phyloP scores from a whole-genome alignment of 768 basidiomycete species.

The Floccularia luteovirens region DNA sequence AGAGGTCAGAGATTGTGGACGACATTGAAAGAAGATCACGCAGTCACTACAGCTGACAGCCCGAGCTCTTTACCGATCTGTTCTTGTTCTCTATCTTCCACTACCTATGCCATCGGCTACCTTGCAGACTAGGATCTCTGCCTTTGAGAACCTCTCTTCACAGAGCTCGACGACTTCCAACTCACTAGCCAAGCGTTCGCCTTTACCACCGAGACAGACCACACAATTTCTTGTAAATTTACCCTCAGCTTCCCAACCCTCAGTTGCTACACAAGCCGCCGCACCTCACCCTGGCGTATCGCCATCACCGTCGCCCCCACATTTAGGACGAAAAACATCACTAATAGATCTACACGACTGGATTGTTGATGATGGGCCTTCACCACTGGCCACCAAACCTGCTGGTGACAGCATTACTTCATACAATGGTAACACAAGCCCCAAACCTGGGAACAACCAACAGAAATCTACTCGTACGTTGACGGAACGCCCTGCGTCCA shows the following conservation, averaged over 20 bases:
- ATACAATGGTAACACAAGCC: constrained; percentile 11
- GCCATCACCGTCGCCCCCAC: constrained; percentile 44
- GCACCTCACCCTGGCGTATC: constrained; percentile 25
- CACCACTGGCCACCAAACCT: too few relatives aligned
- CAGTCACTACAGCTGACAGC: too few relatives aligned
- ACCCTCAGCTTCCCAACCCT: constrained; percentile 29
- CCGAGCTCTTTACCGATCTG: too few relatives aligned
- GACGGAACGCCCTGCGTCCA: constrained; percentile 12
- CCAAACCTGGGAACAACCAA: constrained; percentile 5
- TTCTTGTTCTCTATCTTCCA: constrained; percentile 3
- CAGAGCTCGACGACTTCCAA: constrained; percentile 1
- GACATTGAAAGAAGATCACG: too few relatives aligned
- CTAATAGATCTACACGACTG: constrained; percentile 69
- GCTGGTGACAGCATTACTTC: too few relatives aligned
- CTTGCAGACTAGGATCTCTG: constrained; percentile 52
- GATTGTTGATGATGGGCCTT: constrained; percentile 57
- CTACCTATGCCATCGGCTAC: constrained; percentile 17
- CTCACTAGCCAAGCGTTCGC: constrained; percentile 14
- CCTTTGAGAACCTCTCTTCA: constrained; percentile 49
- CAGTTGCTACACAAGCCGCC: constrained; percentile 33
- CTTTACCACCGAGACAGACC: constrained; percentile 9
- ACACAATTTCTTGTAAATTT: constrained; percentile 10
- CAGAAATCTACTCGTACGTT: constrained; percentile 17
- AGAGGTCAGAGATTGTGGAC: constrained; percentile 42
- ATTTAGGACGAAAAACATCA: constrained; percentile 46